Base-by-base conservation (phyloP, 768 basidiomycete genomes). In the Chalciporus sphaerocephalus region DNA sequence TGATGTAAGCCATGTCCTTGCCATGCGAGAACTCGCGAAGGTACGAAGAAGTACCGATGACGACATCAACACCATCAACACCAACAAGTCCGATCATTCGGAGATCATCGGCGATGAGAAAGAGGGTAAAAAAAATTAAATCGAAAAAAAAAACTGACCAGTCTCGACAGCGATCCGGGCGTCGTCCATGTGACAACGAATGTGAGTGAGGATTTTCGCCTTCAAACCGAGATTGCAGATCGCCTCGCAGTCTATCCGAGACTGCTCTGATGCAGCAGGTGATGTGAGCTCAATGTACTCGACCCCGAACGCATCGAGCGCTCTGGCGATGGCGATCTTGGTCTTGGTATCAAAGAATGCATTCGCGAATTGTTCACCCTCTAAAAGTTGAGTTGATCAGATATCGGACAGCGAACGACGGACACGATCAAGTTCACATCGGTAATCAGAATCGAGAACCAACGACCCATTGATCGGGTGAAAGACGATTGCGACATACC, bases 281-380 rank as follows among this genome's bases (percentile, higher is more conserved):
- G 95, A 97, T 27, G 96, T 99, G 63, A 99, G 86, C 64, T 99
- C 96, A 62, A 99, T 93, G 78, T 99, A 99, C 66, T 99, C 96
- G 47, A 98, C 96, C 61, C 96, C 96, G 63, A 99, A 98, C 40
- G 93, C 94, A 75, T 97, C 94, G 47, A 98, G 83, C 12, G 93
- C 93, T 74, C 85, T 92, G 54, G 96, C 96, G 57, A 99, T 99
- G 65, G 94, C 93, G 65, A 97, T 96, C 81, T 99, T 99, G 71
- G 94, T 98, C 75, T 94, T 92, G 64, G 92, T 93, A 65, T 96
- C 95, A 66, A 98, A 99, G 79, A 99, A 99, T 43, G 96, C 95
- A 64, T 98, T 99, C 52, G 96, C 96, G 60, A 99, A 99, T 67
- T 99, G 94, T 68, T 96, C 94, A 47, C 93, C 94, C 86, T 96